Evolutionary conservation across 2,329 filamentous ascomycete genomes (phyloP).

Genomic region (Fusarium albosuccineum): DNA sequence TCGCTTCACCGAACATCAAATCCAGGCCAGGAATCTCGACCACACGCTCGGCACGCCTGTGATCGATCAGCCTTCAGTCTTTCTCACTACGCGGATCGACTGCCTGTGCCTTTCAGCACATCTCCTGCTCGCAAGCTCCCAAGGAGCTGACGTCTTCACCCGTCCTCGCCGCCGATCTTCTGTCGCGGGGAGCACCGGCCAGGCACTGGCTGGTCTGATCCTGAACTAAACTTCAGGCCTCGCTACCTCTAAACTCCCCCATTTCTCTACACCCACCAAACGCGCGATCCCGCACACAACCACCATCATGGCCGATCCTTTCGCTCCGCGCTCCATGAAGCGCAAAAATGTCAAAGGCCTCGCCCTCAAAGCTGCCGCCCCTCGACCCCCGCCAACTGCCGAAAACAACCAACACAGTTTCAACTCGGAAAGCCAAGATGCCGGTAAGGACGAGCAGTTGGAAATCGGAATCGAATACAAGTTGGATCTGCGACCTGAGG

Average conservation of each 20-base stretch:
- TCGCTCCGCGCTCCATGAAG: conserved; percentile 87
- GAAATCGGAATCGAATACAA: conserved; percentile 99
- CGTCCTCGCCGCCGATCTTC: conserved; percentile 18
- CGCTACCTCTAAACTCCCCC: conserved; percentile 13
- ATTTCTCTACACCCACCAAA: conserved; percentile 5
- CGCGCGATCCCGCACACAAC: conserved; percentile 9
- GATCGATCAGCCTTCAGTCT: conserved; percentile 16
- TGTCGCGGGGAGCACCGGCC: conserved; percentile 35
- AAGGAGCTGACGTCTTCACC: conserved; percentile 16
- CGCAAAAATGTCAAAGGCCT: conserved; percentile 99
- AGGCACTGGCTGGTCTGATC: conserved; percentile 33
- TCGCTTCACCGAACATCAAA: conserved; percentile 15
- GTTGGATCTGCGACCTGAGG: conserved; percentile 89
- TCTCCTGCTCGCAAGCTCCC: conserved; percentile 6
- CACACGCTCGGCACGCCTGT: conserved; percentile 24
- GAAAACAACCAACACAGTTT: conserved; percentile 75
- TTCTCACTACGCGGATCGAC: conserved; percentile 11
- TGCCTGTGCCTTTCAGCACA: conserved; percentile 17
- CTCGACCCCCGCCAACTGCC: conserved; percentile 78
- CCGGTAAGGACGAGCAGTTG: conserved; percentile 72
- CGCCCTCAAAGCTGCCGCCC: conserved; percentile 82
- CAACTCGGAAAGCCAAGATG: conserved; percentile 70
- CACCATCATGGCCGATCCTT: conserved; percentile 70
- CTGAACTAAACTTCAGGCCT: conserved; percentile 27
- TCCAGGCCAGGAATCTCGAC: conserved; percentile 18